These are phyloP conservation scores for Salvia hispanica DNA, from an alignment of 257 asterid genomes.

Conservation along the genomic window DNA sequence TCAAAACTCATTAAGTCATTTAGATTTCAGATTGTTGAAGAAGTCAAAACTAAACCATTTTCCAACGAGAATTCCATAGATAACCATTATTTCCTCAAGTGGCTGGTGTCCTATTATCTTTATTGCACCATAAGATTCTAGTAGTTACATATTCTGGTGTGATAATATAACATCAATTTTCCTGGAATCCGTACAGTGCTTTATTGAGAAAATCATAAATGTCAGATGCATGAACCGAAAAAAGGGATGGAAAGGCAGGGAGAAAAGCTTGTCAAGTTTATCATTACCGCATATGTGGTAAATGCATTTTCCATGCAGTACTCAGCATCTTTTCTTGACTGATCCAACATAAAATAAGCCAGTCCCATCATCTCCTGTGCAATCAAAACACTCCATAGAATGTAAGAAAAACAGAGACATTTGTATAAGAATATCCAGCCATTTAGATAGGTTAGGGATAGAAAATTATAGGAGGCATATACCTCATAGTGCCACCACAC, in stretches of 20 bases:
- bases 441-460: too few species aligned
- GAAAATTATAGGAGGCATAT: too few species aligned
- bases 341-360: constrained; percentile 91
- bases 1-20: constrained; percentile 6
- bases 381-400: constrained; percentile 27
- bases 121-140: constrained; percentile 7
- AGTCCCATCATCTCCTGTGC: constrained; percentile 94
- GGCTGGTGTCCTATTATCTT: neutral
- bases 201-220: constrained; percentile 24
- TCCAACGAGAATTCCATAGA: neutral
- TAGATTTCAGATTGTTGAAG: constrained; percentile 18
- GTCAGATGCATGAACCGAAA: constrained; percentile 21
- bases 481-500: too few species aligned
- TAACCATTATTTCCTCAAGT: constrained; percentile 4
- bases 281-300: constrained; percentile 70
- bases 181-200: constrained; percentile 15
- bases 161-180: constrained; percentile 17
- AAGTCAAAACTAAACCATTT: constrained; percentile 12
- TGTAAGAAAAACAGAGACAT: too few species aligned
- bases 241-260: neutral
- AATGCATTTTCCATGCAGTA: constrained; percentile 98
- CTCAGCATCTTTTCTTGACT: constrained; percentile 89
- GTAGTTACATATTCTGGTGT: neutral
- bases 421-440: too few species aligned
- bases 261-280: too few species aligned